These are phyloP conservation scores for Coix lacrymajobi DNA, from an alignment of 176 grass and related monocot genomes.

Conservation along the genomic window DNA sequence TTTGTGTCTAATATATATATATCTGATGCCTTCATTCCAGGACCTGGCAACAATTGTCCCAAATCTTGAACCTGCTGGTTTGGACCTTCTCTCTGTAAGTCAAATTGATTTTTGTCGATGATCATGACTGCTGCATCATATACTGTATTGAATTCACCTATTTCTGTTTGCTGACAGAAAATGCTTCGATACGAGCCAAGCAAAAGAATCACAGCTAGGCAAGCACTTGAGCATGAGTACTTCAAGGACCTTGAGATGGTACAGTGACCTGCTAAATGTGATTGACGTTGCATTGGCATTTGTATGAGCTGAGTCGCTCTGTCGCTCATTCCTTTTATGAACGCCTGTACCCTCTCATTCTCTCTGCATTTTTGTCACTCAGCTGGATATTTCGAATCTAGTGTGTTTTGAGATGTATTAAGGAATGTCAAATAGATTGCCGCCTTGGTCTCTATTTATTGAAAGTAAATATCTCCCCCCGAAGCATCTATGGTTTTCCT, in stretches of 20 bases:
- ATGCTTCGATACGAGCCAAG: slow-evolving; percentile 84
- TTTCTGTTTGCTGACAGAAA: slow-evolving; percentile 46
- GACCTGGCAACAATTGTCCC: slow-evolving; percentile 63
- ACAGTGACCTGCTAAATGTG: slow-evolving; percentile 38
- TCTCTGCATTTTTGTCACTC: slow-evolving; percentile 31
- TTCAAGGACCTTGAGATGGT: slow-evolving; percentile 77
- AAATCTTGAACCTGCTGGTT: slow-evolving; percentile 66
- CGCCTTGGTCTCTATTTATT: slow-evolving; percentile 36
- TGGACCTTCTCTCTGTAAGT: slow-evolving; percentile 93
- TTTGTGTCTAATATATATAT: neutral
- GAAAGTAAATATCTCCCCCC: slow-evolving; percentile 35
- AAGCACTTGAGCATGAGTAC: slow-evolving; percentile 85
- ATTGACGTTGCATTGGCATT: slow-evolving; percentile 14
- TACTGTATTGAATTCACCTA: neutral
- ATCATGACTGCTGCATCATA: neutral
- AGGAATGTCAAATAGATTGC: slow-evolving; percentile 43
- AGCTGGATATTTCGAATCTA: slow-evolving; percentile 36
- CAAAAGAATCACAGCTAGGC: slow-evolving; percentile 79
- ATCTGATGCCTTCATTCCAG: slow-evolving; percentile 37
- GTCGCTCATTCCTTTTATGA: slow-evolving; percentile 26
- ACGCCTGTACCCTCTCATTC: neutral
- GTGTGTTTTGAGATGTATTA: slow-evolving; percentile 42
- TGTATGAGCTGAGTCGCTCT: slow-evolving; percentile 35
- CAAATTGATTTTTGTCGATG: neutral
- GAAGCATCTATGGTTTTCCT: neutral